phyloP scores from a whole-genome alignment of 345 rosid genomes.

The Kandelia obovata region DNA sequence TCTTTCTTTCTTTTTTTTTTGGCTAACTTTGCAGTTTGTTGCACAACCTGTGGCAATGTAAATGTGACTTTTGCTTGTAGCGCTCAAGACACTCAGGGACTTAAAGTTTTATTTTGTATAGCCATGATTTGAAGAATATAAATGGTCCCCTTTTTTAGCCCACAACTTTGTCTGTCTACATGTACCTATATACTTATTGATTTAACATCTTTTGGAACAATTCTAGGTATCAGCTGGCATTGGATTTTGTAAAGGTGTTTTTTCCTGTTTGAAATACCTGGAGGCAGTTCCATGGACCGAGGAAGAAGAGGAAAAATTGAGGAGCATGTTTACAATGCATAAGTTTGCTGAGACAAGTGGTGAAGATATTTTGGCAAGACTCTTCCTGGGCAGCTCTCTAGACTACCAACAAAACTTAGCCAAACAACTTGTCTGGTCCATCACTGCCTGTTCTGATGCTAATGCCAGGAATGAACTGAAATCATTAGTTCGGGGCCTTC shows the following conservation, averaged over 20 bases:
- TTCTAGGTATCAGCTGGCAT: slow-evolving; percentile 73
- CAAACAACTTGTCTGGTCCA: slow-evolving; percentile 64
- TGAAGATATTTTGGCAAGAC: slow-evolving; percentile 65
- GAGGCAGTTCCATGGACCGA: slow-evolving; percentile 98
- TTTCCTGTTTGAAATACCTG: slow-evolving; percentile 72
- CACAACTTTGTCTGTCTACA: not conserved
- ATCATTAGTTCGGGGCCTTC: slow-evolving; percentile 72
- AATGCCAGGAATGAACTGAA: slow-evolving; percentile 81
- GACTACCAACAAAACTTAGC: slow-evolving; percentile 53
- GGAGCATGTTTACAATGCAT: slow-evolving; percentile 48
- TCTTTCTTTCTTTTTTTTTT: no score
- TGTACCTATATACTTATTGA: not conserved
- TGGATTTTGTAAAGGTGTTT: slow-evolving; percentile 57
- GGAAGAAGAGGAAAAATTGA: slow-evolving; percentile 87
- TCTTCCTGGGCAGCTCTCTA: slow-evolving; percentile 34
- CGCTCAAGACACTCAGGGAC: no score
- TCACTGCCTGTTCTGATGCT: slow-evolving; percentile 53
- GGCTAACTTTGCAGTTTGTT: no score
- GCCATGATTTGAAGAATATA: not conserved
- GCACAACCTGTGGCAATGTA: no score
- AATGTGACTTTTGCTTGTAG: no score
- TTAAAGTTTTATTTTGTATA: no score
- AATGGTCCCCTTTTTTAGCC: not conserved
- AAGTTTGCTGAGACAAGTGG: slow-evolving; percentile 54
- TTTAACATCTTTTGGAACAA: slow-evolving; percentile 24